These are phyloP conservation scores for Talaromyces sp. DNA, from an alignment of 2,329 filamentous ascomycete species.

Conservation along the genomic window DNA sequence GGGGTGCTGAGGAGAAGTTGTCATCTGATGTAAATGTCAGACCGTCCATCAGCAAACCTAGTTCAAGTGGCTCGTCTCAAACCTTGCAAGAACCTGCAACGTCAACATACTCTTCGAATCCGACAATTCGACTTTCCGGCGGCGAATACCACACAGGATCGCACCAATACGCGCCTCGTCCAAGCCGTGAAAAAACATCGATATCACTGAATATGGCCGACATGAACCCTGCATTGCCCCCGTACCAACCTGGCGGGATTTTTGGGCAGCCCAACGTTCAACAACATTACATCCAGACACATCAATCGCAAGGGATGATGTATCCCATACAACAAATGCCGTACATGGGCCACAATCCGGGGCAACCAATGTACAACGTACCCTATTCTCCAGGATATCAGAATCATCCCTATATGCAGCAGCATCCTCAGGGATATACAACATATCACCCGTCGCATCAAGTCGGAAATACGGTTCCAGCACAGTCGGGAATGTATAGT, in stretches of 20 bases:
- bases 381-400: conserved; percentile 22
- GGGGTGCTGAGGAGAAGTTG: conserved; percentile 11
- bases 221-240: conserved; percentile 24
- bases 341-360: conserved; percentile 10
- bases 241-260: conserved; percentile 11
- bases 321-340: conserved; percentile 22
- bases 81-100: conserved; percentile 5
- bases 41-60: conserved; percentile 10
- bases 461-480: conserved; percentile 11
- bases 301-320: conserved; percentile 21
- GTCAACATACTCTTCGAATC: background rate
- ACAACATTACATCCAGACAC: conserved; percentile 20
- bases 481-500: conserved; percentile 18
- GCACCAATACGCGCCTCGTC: conserved; percentile 14
- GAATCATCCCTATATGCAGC: conserved; percentile 20
- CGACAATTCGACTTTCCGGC: conserved; percentile 15
- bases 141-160: conserved; percentile 15
- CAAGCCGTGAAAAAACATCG: conserved; percentile 16
- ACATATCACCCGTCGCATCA: conserved; percentile 15
- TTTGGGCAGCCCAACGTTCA: conserved; percentile 22
- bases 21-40: conserved; percentile 10
- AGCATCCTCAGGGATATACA: conserved; percentile 20
- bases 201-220: conserved; percentile 23
- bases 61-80: background rate
- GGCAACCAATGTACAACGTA: conserved; percentile 18